Conservation (phyloP, 768 basidiomycete species). For the Tricholoma terreum region DNA sequence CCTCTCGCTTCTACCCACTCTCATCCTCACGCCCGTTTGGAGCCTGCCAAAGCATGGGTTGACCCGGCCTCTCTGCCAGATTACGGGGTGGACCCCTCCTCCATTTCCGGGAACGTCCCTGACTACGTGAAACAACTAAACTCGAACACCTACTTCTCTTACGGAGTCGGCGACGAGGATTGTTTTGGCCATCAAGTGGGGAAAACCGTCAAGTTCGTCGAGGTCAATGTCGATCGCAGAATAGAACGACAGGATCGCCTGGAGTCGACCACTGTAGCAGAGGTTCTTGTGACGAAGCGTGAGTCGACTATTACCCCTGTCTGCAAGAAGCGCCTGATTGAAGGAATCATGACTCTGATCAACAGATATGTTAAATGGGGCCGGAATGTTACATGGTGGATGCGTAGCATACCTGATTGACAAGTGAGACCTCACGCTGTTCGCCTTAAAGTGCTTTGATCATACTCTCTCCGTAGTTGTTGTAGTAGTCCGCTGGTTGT, state of each 20-base stretch:
- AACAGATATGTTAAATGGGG: slow-evolving; percentile 71
- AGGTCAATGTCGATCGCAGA: slow-evolving; percentile 51
- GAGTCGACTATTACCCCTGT: slow-evolving; percentile 23
- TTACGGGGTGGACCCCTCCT: slow-evolving; percentile 46
- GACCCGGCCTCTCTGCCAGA: slow-evolving; percentile 63
- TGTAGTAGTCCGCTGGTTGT: slow-evolving; percentile 67
- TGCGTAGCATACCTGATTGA: slow-evolving; percentile 73
- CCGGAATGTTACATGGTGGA: slow-evolving; percentile 75
- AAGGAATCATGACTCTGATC: not conserved
- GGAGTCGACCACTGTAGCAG: slow-evolving; percentile 61
- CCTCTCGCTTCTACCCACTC: slow-evolving; percentile 24
- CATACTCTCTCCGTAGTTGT: slow-evolving; percentile 38
- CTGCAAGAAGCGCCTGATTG: slow-evolving; percentile 5
- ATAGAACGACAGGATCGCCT: slow-evolving; percentile 46
- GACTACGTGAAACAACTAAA: slow-evolving; percentile 63
- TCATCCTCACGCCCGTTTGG: slow-evolving; percentile 21
- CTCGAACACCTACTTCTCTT: slow-evolving; percentile 63
- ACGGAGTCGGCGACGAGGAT: slow-evolving; percentile 65
- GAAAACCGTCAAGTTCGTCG: slow-evolving; percentile 55
- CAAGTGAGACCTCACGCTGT: slow-evolving; percentile 41
- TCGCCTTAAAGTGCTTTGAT: not conserved
- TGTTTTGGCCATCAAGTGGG: slow-evolving; percentile 64
- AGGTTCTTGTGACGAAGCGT: slow-evolving; percentile 63
- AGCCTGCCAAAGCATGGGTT: slow-evolving; percentile 49
- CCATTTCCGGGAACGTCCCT: slow-evolving; percentile 62